These are phyloP conservation scores for Crithidia bombi DNA, from an alignment of 208 protist species.

Conservation along the genomic window DNA sequence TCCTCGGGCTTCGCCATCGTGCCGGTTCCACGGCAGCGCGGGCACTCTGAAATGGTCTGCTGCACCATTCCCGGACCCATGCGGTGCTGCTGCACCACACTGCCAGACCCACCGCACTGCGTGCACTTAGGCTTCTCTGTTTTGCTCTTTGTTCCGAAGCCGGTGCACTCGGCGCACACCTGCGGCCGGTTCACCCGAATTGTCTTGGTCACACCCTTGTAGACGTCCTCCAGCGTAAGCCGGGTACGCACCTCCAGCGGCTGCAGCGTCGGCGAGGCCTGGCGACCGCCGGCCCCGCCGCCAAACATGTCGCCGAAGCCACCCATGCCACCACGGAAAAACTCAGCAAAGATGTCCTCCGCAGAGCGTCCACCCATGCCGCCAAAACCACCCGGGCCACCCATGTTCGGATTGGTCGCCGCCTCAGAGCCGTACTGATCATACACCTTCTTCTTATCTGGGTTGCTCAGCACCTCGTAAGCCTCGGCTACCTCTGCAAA, in stretches of 20 bases:
- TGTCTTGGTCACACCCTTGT: constrained; percentile 80
- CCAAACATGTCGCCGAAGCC: constrained; percentile 85
- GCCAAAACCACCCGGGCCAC: constrained; percentile 53
- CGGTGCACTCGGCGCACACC: constrained; percentile 87
- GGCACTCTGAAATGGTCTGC: constrained; percentile 94
- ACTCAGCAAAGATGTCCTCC: constrained; percentile 93
- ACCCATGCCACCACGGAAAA: constrained; percentile 84
- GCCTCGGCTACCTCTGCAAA: constrained; percentile 93
- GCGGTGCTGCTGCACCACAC: constrained; percentile 92
- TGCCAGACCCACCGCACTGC: constrained; percentile 93
- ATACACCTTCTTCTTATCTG: constrained; percentile 96
- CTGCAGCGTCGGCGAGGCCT: constrained; percentile 60
- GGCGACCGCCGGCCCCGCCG: constrained; percentile 34
- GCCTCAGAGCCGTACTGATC: constrained; percentile 95
- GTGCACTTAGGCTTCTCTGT: constrained; percentile 90
- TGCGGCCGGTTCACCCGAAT: constrained; percentile 83
- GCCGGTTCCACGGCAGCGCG: constrained; percentile 94
- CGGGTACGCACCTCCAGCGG: constrained; percentile 82
- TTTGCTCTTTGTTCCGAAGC: constrained; percentile 90
- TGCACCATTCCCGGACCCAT: constrained; percentile 97
- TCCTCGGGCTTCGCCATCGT: constrained; percentile 92
- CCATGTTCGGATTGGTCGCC: constrained; percentile 72
- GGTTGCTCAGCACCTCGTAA: constrained; percentile 97
- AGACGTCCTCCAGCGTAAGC: constrained; percentile 86
- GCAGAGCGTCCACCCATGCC: constrained; percentile 60